Evolutionary conservation across 345 rosid species (phyloP), one percentile per base, ranked within the genome.

Genomic region (Bretschneidera sinensis): DNA sequence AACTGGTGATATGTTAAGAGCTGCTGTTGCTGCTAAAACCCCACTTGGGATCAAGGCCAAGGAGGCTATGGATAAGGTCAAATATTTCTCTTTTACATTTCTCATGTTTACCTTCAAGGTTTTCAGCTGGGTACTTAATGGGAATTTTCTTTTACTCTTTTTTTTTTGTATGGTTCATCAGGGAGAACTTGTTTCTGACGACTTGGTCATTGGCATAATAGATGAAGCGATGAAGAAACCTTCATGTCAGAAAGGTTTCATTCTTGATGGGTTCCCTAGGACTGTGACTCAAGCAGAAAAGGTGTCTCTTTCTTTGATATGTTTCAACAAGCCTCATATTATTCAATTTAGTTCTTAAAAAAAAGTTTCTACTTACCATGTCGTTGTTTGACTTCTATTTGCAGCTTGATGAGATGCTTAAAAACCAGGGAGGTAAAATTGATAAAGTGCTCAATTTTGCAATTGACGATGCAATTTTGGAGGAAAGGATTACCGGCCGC

Each of bases 1-100:
- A 50, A 88, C 99, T 31, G 99, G 99, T 9, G 99, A 95, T 65
- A 95, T 95, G 97, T 74, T 95, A 71, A 79, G 99, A 86, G 95
- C 96, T 50, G 96, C 99, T 57, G 97, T 83, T 66, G 84, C 95
- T 47, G 91, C 92, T 47, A 95, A 91, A 76, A 85, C 96, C 21
- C 96, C 95, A 68, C 95, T 95, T 67, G 97, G 99, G 50, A 53
- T 91, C 52, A 91, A 95, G 77, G 97, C 97, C 17, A 91, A 95
- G 72, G 97, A 91, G 68, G 91, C 97, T 47, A 95, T 95, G 97
- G 95, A 95, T 55, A 91, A 88, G 92, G 98, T 92, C 21, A 49
- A 48, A 54, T 25, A 56, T 21, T 2, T 52, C 64, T 55, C 5
- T 43, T 4, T 22, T 39, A 24, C 48, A 14, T 50, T 11, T 25